phyloP scores from a whole-genome alignment of 2,329 filamentous ascomycete species.

The Colletotrichum truncatum region DNA sequence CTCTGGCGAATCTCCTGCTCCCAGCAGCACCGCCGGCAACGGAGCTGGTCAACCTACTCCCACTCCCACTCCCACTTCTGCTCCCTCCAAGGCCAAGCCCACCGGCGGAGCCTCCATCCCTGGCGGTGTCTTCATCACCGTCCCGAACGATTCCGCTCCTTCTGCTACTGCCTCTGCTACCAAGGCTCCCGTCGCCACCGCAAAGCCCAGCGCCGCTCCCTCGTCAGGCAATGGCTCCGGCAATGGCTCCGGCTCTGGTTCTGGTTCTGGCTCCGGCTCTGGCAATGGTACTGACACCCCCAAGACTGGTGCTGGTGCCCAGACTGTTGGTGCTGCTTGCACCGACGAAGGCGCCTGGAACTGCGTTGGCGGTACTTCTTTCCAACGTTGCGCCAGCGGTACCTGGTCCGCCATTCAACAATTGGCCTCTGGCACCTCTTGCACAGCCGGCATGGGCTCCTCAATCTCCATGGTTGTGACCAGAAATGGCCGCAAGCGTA shows the following conservation, averaged over 20 bases:
- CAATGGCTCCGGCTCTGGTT: constrained; percentile 30
- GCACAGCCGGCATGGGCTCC: constrained; percentile 50
- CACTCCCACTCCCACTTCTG: constrained; percentile 33
- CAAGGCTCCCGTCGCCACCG: constrained; percentile 24
- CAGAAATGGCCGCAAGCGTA: constrained; percentile 38
- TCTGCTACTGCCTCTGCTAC: constrained; percentile 31
- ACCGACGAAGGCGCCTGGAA: constrained; percentile 60
- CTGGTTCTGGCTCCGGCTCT: constrained; percentile 29
- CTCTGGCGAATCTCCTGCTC: constrained; percentile 15
- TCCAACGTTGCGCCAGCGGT: constrained; percentile 65
- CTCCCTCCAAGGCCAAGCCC: constrained; percentile 29
- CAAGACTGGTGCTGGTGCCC: constrained; percentile 37
- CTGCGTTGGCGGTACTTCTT: constrained; percentile 59
- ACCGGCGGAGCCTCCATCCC: constrained; percentile 32
- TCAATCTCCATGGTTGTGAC: constrained; percentile 46
- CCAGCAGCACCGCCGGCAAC: neutral
- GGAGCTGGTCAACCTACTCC: constrained; percentile 26
- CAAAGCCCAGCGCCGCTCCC: constrained; percentile 6
- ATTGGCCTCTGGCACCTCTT: constrained; percentile 57
- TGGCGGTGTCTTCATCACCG: constrained; percentile 53
- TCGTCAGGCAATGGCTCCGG: neutral
- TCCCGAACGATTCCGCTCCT: constrained; percentile 28
- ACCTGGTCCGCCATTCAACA: constrained; percentile 54
- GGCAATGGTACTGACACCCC: constrained; percentile 14
- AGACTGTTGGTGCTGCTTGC: constrained; percentile 56